Conservation (phyloP, 306 rosid genomes). For the Calophaca sinica region DNA sequence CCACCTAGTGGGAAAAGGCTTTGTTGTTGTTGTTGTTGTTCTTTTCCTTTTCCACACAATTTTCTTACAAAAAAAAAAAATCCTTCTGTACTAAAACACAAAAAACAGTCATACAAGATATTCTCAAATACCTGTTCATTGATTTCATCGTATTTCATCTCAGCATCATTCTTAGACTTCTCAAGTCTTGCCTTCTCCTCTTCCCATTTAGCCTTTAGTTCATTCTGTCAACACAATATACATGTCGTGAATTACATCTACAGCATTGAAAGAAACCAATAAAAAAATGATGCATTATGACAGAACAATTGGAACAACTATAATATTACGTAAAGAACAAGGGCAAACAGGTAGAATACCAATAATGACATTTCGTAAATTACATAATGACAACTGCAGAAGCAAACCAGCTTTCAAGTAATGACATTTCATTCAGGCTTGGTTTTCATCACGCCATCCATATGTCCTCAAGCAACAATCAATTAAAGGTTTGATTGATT, state of each 20-base stretch:
- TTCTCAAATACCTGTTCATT: conserved; percentile 81
- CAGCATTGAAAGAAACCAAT: neutral
- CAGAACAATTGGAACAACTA: conserved; percentile 7
- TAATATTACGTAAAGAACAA: neutral
- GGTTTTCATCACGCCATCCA: neutral
- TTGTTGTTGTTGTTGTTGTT: too few species aligned
- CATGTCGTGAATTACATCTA: neutral
- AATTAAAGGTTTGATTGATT: neutral
- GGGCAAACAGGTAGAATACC: neutral
- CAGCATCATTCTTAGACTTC: conserved; percentile 69
- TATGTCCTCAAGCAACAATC: neutral
- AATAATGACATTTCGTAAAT: too few species aligned
- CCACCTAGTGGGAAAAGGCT: too few species aligned
- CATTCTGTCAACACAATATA: conserved; percentile 58
- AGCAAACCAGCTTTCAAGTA: neutral
- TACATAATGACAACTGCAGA: neutral
- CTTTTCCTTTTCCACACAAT: too few species aligned
- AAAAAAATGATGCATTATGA: neutral
- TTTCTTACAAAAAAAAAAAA: neutral
- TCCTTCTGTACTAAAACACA: neutral
- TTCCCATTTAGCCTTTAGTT: conserved; percentile 79
- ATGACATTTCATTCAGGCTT: neutral
- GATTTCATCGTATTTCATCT: conserved; percentile 76
- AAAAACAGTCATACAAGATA: conserved; percentile 1
- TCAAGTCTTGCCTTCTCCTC: conserved; percentile 63